phyloP scores from a whole-genome alignment of 345 rosid species.

The Camelina laxa region DNA sequence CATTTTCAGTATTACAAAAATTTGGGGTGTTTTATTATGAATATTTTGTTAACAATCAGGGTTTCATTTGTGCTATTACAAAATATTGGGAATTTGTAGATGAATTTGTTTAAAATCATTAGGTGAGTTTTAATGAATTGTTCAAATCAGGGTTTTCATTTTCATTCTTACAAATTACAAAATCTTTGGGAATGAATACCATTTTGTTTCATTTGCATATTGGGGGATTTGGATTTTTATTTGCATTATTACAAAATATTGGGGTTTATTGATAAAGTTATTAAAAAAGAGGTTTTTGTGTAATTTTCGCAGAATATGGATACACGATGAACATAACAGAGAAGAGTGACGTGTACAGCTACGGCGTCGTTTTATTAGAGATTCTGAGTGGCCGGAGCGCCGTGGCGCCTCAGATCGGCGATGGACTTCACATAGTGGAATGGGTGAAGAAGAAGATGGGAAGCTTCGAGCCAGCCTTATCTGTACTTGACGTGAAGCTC shows the following conservation, averaged over 20 bases:
- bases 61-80: too few species aligned
- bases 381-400: conserved; percentile 88
- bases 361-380: conserved; percentile 90
- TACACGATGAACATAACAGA: conserved; percentile 95
- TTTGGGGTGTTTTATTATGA: too few species aligned
- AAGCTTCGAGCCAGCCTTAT: conserved; percentile 83
- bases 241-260: background rate
- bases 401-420: conserved; percentile 66
- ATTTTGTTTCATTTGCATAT: too few species aligned
- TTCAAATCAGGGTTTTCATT: too few species aligned
- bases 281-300: background rate
- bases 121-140: too few species aligned
- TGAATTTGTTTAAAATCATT: too few species aligned
- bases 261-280: background rate
- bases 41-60: too few species aligned
- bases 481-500: conserved; percentile 76
- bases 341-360: conserved; percentile 94
- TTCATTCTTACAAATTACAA: too few species aligned
- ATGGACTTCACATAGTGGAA: conserved; percentile 87
- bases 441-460: conserved; percentile 99
- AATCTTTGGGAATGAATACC: too few species aligned
- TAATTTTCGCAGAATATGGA: conserved; percentile 74
- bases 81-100: too few species aligned
- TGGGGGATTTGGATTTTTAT: background rate
- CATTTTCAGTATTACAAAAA: too few species aligned